Conservation (phyloP, 169 alveolate species). For the Eimeria acervulina region DNA sequence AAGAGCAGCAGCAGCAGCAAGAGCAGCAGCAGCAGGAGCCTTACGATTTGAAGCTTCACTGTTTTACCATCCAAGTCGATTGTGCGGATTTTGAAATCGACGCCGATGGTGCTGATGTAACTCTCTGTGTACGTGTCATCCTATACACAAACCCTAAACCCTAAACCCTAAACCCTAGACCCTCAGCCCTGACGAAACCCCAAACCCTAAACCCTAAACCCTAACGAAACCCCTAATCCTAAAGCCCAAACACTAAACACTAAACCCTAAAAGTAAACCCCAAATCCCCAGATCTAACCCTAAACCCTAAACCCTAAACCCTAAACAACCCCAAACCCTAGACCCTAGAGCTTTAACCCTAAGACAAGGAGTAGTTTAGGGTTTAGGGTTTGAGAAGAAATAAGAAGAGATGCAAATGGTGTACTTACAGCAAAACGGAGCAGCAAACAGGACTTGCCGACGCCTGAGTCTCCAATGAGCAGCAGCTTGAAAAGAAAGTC, state of each 20-base stretch:
- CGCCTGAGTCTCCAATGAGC: constrained; percentile 99
- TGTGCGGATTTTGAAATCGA: constrained; percentile 95
- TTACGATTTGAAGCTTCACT: too few species aligned
- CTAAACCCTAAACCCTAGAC: constrained; percentile 40
- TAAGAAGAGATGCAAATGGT: not conserved
- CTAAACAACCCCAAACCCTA: not conserved
- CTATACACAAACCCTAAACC: constrained; percentile 80
- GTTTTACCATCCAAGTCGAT: constrained; percentile 94
- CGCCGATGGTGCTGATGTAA: constrained; percentile 96
- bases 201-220: constrained; percentile 2
- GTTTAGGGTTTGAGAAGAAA: not conserved
- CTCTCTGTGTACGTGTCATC: constrained; percentile 94
- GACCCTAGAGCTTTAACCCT: too few species aligned
- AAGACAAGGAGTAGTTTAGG: not conserved
- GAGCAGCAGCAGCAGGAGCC: constrained; percentile 34
- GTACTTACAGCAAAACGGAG: constrained; percentile 96
- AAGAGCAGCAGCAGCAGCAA: constrained; percentile 9
- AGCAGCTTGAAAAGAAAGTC: constrained; percentile 98
- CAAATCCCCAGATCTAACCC: not conserved
- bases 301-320: constrained; percentile 9
- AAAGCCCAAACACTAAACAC: too few species aligned
- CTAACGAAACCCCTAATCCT: not conserved
- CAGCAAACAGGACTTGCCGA: constrained; percentile 98
- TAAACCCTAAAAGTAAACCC: too few species aligned
- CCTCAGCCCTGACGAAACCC: not conserved